These are phyloP conservation scores for Didymella keratinophila DNA, from an alignment of 2,329 filamentous ascomycete genomes.

Conservation along the genomic window DNA sequence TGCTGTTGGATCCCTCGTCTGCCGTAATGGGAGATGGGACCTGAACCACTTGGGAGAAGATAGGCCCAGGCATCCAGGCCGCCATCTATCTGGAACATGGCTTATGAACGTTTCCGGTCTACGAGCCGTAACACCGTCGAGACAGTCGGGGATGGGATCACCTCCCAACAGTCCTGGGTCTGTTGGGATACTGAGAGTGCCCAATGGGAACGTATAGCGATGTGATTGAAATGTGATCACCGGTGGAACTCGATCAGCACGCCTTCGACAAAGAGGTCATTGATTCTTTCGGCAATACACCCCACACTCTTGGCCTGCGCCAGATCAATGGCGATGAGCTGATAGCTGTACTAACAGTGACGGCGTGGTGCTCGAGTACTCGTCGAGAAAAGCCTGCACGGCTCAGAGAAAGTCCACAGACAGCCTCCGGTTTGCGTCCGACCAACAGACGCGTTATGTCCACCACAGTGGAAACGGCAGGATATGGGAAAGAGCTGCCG, in stretches of 20 bases:
- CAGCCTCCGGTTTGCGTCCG: constrained; percentile 15
- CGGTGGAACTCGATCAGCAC: not conserved
- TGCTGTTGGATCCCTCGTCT: not conserved
- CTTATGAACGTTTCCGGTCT: not conserved
- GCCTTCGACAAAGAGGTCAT: not conserved
- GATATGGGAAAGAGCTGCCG: constrained; percentile 8
- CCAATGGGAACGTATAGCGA: constrained; percentile 12
- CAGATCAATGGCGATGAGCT: constrained; percentile 11
- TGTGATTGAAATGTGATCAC: not conserved
- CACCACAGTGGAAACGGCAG: constrained; percentile 12
- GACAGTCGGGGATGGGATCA: not conserved
- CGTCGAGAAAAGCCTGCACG: not conserved
- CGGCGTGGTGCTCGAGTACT: constrained; percentile 1
- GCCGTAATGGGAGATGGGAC: not conserved
- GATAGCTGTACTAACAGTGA: constrained; percentile 5
- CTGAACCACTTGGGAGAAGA: not conserved
- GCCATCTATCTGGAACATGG: not conserved
- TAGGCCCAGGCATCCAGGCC: not conserved
- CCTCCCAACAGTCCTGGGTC: not conserved
- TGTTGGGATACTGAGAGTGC: not conserved
- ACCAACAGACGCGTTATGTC: constrained; percentile 18
- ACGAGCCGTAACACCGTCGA: not conserved
- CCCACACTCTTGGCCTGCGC: constrained; percentile 11
- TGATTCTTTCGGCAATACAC: not conserved
- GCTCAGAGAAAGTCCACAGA: constrained; percentile 7